Evolutionary conservation across 1,139 yeast species (phyloP), one percentile per base, ranked within the genome.

Genomic region (Suhomyces bribrorum): DNA sequence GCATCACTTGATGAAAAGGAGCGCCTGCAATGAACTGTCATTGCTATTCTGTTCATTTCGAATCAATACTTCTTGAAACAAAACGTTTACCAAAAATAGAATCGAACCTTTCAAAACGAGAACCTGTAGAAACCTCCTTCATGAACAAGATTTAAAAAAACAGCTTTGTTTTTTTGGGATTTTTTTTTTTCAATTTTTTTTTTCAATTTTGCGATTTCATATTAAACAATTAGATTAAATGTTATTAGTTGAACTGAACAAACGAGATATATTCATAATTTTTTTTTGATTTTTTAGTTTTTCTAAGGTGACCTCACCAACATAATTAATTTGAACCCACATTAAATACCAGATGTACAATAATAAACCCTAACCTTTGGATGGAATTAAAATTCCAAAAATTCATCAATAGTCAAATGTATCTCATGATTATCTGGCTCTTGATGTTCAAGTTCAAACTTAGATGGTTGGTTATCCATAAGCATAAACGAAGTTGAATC

Each of bases 341-440:
- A 20, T 20, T 34, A 34, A 34, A 28, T 31, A 35, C 31, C 32
- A 31, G 29, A 37, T 32, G 7, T n/a, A n/a, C n/a, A 33, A 44
- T 29, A 43, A 38, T 35, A 34, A 29, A 35, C 30, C 29, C 37
- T 36, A 32, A 14, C 26, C 14, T 26, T 14, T 15, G 18, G 15
- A 29, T 25, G 34, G 32, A 22, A 32, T 34, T 43, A 59, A 35
- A 59, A 57, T 43, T 59, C 51, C 46, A 62, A 57, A 41, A 56
- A 61, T 40, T 59, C 66, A 37, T 61, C 63, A 32, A 62, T 54
- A 41, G 59, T 54, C 45, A 56, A 47, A 35, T 47, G 49, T 38
- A 40, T 41, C 30, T 44, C 52, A 25, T 42, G 41, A 13, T 45
- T 46, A 20, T 43, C 35, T 17, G 26, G 31, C 11, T 36, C 34